Evolutionary conservation across 2,329 filamentous ascomycete species (phyloP).

Genomic region (Penicillium paneum): DNA sequence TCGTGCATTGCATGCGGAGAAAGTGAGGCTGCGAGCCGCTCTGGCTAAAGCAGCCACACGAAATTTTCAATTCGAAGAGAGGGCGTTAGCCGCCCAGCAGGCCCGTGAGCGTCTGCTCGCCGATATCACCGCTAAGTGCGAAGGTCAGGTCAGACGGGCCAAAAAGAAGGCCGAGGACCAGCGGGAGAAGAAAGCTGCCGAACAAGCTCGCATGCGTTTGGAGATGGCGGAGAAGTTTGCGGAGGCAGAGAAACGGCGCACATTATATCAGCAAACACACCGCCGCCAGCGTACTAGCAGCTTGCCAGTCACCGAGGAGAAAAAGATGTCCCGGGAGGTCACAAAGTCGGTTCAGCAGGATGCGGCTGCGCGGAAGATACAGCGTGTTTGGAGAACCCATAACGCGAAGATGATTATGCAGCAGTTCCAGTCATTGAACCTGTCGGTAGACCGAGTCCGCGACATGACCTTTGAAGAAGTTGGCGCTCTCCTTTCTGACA

Average conservation of each 20-base stretch:
- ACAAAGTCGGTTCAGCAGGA: slow-evolving; percentile 47
- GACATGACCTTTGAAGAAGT: slow-evolving; percentile 59
- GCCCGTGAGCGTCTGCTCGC: slow-evolving; percentile 62
- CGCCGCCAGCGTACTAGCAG: slow-evolving; percentile 54
- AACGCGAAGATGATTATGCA: slow-evolving; percentile 49
- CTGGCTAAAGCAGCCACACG: slow-evolving; percentile 59
- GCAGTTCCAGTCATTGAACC: slow-evolving; percentile 50
- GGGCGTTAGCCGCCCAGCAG: slow-evolving; percentile 60
- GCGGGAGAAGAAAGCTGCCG: slow-evolving; percentile 61
- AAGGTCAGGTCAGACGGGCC: slow-evolving; percentile 62
- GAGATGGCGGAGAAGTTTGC: slow-evolving; percentile 65
- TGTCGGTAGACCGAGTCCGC: slow-evolving; percentile 53
- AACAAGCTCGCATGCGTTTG: slow-evolving; percentile 56
- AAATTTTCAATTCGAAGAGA: slow-evolving; percentile 58
- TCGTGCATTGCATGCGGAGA: slow-evolving; percentile 63
- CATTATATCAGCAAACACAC: slow-evolving; percentile 46
- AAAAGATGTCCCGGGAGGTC: slow-evolving; percentile 36
- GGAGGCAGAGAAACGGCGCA: slow-evolving; percentile 58
- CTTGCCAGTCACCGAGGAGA: slow-evolving; percentile 46
- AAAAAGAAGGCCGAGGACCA: slow-evolving; percentile 67
- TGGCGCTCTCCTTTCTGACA: slow-evolving; percentile 53
- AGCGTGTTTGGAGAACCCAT: slow-evolving; percentile 56
- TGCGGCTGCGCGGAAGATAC: slow-evolving; percentile 56
- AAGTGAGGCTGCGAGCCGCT: slow-evolving; percentile 61
- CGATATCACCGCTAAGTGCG: slow-evolving; percentile 63